Conservation (phyloP, 768 basidiomycete species). For the Trametes villosa region DNA sequence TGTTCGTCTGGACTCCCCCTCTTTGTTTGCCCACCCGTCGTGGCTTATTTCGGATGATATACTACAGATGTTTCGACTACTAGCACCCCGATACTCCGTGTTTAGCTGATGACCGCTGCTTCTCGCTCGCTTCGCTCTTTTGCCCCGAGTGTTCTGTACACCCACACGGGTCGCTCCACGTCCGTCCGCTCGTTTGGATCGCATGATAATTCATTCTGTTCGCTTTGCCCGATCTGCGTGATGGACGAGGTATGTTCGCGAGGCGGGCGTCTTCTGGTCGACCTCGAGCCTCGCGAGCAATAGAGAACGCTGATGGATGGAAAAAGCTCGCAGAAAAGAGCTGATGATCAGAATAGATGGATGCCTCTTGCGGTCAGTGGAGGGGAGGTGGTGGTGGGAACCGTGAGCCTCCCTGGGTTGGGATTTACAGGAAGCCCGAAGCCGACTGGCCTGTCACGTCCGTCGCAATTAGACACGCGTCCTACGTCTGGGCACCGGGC, state of each 20-base stretch:
- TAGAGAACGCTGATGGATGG: slow-evolving; percentile 16
- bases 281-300: slow-evolving; percentile 4
- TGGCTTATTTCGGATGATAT: slow-evolving; percentile 22
- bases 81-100: slow-evolving; percentile 12
- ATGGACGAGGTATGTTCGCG: background rate
- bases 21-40: slow-evolving; percentile 23
- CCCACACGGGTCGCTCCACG: slow-evolving; percentile 16
- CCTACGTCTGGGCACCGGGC: no score
- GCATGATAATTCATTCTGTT: slow-evolving; percentile 19
- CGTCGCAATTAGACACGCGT: no score
- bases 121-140: slow-evolving; percentile 14
- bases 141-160: slow-evolving; percentile 17
- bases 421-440: background rate
- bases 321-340: slow-evolving; percentile 8
- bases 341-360: slow-evolving; percentile 20
- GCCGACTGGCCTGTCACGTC: no score
- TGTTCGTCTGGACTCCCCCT: slow-evolving; percentile 18
- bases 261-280: background rate
- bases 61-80: slow-evolving; percentile 20
- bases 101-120: slow-evolving; percentile 7
- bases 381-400: background rate
- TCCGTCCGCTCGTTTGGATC: slow-evolving; percentile 22
- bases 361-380: background rate
- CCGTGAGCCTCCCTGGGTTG: background rate
- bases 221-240: slow-evolving; percentile 7